Percentiles rank a stretch among this genome's conserved stretches.
phyloP scores from a whole-genome alignment of 257 asterid species.

The Solanum appendiculatum region DNA sequence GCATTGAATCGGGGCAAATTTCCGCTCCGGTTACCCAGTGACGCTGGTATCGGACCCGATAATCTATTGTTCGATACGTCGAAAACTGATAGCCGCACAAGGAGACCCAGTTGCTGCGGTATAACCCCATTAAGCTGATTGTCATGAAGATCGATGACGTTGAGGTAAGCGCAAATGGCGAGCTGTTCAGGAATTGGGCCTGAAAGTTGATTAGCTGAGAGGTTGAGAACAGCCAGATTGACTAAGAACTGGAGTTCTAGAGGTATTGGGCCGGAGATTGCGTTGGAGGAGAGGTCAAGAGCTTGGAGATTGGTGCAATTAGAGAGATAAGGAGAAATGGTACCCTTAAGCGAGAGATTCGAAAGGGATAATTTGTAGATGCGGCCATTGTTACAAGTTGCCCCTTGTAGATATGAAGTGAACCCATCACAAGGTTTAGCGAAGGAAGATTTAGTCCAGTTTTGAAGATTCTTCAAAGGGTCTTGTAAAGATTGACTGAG shows the following conservation, averaged over 20 bases:
- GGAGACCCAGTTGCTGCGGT: slow-evolving; percentile 73
- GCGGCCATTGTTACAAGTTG: slow-evolving; percentile 94
- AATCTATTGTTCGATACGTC: slow-evolving; percentile 66
- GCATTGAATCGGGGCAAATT: slow-evolving; percentile 65
- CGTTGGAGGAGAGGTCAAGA: slow-evolving; percentile 81
- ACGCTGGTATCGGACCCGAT: slow-evolving; percentile 65
- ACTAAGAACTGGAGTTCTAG: slow-evolving; percentile 57
- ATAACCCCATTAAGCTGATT: slow-evolving; percentile 57
- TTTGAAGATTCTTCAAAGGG: slow-evolving; percentile 51
- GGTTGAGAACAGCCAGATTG: slow-evolving; percentile 76
- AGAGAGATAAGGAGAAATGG: slow-evolving; percentile 81
- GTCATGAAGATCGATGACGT: slow-evolving; percentile 83
- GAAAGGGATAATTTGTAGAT: slow-evolving; percentile 76
- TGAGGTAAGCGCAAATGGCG: slow-evolving; percentile 73
- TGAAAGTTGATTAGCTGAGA: slow-evolving; percentile 62
- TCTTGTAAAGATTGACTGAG: slow-evolving; percentile 58
- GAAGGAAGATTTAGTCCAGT: slow-evolving; percentile 64
- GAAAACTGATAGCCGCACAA: slow-evolving; percentile 60
- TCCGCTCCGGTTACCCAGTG: slow-evolving; percentile 70
- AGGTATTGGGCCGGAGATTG: slow-evolving; percentile 69
- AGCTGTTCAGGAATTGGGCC: slow-evolving; percentile 62
- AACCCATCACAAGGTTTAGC: slow-evolving; percentile 71
- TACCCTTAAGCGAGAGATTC: slow-evolving; percentile 53
- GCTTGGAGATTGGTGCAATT: slow-evolving; percentile 88
- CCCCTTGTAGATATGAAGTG: slow-evolving; percentile 68